A percentile compares a stretch with the other conserved stretches of the same genome.
Conservation (phyloP, 2,329 filamentous ascomycete genomes). For the Alternaria gaisen region DNA sequence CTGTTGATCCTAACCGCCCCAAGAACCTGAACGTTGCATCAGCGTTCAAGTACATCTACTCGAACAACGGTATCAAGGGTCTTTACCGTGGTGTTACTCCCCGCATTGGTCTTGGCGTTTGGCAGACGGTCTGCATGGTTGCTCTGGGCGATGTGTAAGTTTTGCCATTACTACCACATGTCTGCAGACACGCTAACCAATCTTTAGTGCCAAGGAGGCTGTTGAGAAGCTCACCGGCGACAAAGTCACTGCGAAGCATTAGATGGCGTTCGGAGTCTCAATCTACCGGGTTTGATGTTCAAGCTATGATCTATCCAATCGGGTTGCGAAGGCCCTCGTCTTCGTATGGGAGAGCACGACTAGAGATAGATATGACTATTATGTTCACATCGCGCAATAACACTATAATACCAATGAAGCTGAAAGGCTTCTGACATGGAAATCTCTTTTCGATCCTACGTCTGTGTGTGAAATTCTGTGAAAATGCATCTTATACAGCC, state of each 20-base stretch:
- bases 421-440: neutral
- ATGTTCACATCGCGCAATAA: slow-evolving; percentile 11
- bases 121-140: slow-evolving; percentile 99
- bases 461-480: neutral
- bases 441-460: neutral
- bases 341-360: neutral
- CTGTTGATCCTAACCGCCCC: slow-evolving; percentile 93
- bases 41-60: slow-evolving; percentile 84
- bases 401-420: slow-evolving; percentile 17
- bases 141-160: slow-evolving; percentile 96
- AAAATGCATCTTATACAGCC: neutral
- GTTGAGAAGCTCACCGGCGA: slow-evolving; percentile 73
- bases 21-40: slow-evolving; percentile 99
- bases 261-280: slow-evolving; percentile 46
- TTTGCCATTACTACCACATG: slow-evolving; percentile 10
- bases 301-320: slow-evolving; percentile 9
- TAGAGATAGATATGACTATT: neutral
- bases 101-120: slow-evolving; percentile 92
- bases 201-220: slow-evolving; percentile 68
- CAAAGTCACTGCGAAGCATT: slow-evolving; percentile 71
- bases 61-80: slow-evolving; percentile 85
- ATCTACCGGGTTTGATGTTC: slow-evolving; percentile 13
- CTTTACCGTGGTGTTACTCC: slow-evolving; percentile 95
- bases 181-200: slow-evolving; percentile 28
- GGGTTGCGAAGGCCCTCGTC: slow-evolving; percentile 8